Percentiles rank a stretch among this genome's conserved stretches.
phyloP scores from a whole-genome alignment of 2,329 filamentous ascomycete species.

The Colletotrichum aenigma region DNA sequence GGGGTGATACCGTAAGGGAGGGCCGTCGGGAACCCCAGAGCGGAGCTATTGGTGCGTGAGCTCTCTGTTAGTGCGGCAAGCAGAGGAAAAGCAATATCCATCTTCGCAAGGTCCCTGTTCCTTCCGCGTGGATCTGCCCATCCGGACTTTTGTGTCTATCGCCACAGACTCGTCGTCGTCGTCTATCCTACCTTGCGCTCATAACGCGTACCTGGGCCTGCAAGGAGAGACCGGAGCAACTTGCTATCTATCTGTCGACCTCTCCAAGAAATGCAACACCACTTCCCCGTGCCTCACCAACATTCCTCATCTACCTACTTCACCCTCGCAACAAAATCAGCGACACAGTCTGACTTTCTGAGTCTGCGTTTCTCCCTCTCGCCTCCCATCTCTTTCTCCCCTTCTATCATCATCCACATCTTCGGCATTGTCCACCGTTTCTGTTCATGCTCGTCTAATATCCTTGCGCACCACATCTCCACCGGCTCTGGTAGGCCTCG shows the following conservation, averaged over 20 bases:
- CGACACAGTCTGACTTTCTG: conserved; percentile 24
- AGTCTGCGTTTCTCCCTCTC: conserved; percentile 19
- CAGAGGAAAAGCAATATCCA: conserved; percentile 21
- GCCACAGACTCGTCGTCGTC: conserved; percentile 15
- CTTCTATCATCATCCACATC: background rate
- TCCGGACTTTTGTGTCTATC: conserved; percentile 2
- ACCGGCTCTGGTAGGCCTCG: background rate
- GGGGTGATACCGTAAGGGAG: conserved; percentile 23
- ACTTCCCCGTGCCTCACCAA: conserved; percentile 7
- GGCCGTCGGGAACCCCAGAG: conserved; percentile 8
- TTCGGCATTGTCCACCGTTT: background rate
- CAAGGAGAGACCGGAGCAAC: conserved; percentile 12
- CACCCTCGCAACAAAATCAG: conserved; percentile 25
- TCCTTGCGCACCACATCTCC: background rate
- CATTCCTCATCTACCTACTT: conserved; percentile 22
- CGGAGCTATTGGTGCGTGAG: conserved; percentile 23
- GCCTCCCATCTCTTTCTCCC: conserved; percentile 15
- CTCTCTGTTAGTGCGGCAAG: conserved; percentile 22
- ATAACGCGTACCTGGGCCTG: conserved; percentile 10
- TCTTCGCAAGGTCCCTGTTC: conserved; percentile 15
- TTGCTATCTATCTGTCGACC: conserved; percentile 11
- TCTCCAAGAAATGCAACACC: conserved; percentile 22
- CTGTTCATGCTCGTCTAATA: background rate
- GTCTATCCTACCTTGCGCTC: conserved; percentile 5
- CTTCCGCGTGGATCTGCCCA: conserved; percentile 16